Conservation (phyloP, 257 asterid species). For the Ligustrum vulgare region DNA sequence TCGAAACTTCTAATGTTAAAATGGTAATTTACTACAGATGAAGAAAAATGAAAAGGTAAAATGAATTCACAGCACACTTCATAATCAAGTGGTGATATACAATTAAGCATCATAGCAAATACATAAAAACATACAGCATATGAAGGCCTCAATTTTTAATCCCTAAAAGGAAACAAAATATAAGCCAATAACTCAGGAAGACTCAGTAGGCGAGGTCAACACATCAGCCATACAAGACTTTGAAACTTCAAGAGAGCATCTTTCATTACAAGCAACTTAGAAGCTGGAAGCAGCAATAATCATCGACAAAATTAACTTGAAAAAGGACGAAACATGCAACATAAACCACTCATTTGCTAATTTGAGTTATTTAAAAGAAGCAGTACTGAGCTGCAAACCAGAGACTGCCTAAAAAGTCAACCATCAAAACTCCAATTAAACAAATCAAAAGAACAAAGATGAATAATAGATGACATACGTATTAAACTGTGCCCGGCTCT, state of each 20-base stretch:
- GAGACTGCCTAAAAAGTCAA: background rate
- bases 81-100: slow-evolving; percentile 4
- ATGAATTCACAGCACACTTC: slow-evolving; percentile 2
- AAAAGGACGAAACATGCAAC: background rate
- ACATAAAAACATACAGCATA: slow-evolving; percentile 10
- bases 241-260: slow-evolving; percentile 11
- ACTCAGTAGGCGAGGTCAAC: background rate
- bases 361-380: background rate
- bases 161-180: slow-evolving; percentile 8
- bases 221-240: slow-evolving; percentile 1
- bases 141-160: slow-evolving; percentile 5
- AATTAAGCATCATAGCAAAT: slow-evolving; percentile 13
- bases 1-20: background rate
- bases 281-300: background rate
- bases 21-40: slow-evolving; percentile 3
- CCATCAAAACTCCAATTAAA: background rate
- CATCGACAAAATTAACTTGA: background rate
- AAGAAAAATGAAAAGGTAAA: background rate
- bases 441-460: slow-evolving; percentile 11
- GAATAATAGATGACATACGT: slow-evolving; percentile 52
- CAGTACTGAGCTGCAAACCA: background rate
- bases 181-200: slow-evolving; percentile 8
- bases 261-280: background rate
- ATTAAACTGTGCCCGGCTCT: slow-evolving; percentile 87
- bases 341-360: background rate